Evolutionary conservation across 495 filamentous ascomycete genomes (phyloP), one percentile per base, ranked within the genome.

Genomic region (Penicillium canescens): DNA sequence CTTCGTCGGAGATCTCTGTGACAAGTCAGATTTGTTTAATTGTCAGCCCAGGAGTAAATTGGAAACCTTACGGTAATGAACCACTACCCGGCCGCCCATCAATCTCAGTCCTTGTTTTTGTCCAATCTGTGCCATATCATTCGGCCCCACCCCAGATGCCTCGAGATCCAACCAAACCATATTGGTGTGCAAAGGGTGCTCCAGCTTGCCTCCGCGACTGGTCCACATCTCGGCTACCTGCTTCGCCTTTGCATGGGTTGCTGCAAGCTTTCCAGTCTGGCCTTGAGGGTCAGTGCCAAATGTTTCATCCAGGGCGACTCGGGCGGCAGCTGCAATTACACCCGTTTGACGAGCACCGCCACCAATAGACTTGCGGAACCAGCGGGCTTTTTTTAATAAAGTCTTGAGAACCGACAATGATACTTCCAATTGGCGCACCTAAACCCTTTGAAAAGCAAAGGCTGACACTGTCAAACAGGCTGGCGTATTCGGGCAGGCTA

Each of bases 91-190:
- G 36, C 63, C 60, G 18, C 76, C 76, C 9, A 66, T 26, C 39
- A 79, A 52, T 55, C 60, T 64, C 39, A 79, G 50, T 0, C 76
- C 76, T 41, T 76, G 67, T 34, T 71, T 56, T 18, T 71, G 46
- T 18, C 69, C 73, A 42, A 76, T 76, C 7, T 66, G 62, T 6
- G 67, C 54, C 14, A 79, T 55, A 33, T 79, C 76, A 50, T 76
- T 75, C 13, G 66, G 63, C 7, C 72, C 74, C 28, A 78, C 47
- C 6, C 73, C 73, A 23, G 72, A 72, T 2, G 60, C 60, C 21
- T 86, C 82, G 26, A 96, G 69, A 70, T 96, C 88, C 51, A 96
- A 57, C 93, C 92, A 98, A 13, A 95, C 84, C 88, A 96, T 96
- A 68, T 98, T 96, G 37, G 92, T 96, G 60, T 96, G 87, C 3